Evolutionary conservation across 106 monocot genomes (phyloP).

Genomic region (Acorus calamus): DNA sequence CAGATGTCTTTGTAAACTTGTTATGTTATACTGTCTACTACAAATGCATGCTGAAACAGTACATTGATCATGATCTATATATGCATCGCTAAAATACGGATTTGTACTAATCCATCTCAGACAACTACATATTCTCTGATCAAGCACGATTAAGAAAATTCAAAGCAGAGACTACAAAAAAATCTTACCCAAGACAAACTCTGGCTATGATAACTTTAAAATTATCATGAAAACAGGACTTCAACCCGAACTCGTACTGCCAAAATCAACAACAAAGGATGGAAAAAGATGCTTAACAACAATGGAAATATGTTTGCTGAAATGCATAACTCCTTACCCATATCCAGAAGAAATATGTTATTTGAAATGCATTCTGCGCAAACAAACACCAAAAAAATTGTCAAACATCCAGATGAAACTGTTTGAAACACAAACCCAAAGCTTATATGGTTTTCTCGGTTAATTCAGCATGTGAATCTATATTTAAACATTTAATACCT

Average conservation of each 20-base stretch:
- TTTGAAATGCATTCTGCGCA: constrained; percentile 84
- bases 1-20: too few species aligned
- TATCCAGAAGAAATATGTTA: constrained; percentile 78
- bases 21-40: too few species aligned
- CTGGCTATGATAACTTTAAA: constrained; percentile 24
- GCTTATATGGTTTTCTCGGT: neutral
- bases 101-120: too few species aligned
- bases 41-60: too few species aligned
- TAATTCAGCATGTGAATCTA: neutral
- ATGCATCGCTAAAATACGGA: too few species aligned
- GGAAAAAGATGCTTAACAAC: neutral
- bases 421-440: neutral
- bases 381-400: neutral
- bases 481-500: constrained; percentile 17
- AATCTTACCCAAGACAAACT: constrained; percentile 56
- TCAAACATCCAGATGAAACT: too few species aligned
- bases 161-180: neutral
- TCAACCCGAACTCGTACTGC: constrained; percentile 75
- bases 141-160: too few species aligned
- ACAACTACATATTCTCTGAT: too few species aligned
- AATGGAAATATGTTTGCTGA: neutral
- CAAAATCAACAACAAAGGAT: constrained; percentile 1
- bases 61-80: too few species aligned
- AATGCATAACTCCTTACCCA: constrained; percentile 41
- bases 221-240: constrained; percentile 67